A percentile compares a stretch with the other conserved stretches of the same genome.
Evolutionary conservation across 2,329 filamentous ascomycete species (phyloP).

Genomic region (Beauveria sp.): DNA sequence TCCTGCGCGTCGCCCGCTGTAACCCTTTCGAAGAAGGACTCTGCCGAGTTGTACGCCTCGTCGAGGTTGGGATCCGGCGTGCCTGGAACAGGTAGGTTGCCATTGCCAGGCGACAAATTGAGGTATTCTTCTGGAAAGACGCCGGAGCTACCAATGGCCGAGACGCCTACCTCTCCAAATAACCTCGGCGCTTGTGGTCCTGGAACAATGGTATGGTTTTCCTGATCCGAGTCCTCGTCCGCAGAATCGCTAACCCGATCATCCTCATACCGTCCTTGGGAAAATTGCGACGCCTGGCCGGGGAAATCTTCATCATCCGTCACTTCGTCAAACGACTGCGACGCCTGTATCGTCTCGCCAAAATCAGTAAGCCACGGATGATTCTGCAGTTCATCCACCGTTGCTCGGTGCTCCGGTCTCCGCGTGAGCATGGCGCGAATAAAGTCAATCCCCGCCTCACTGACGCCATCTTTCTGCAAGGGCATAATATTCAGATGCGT

Average conservation of each 20-base stretch:
- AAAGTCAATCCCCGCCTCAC: slow-evolving; percentile 63
- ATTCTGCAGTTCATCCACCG: slow-evolving; percentile 58
- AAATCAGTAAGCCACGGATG: slow-evolving; percentile 63
- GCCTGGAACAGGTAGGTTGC: slow-evolving; percentile 32
- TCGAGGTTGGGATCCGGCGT: slow-evolving; percentile 37
- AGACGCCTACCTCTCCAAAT: slow-evolving; percentile 49
- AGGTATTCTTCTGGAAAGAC: slow-evolving; percentile 40
- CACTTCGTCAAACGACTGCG: slow-evolving; percentile 52
- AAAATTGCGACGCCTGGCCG: slow-evolving; percentile 53
- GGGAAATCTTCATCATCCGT: slow-evolving; percentile 52
- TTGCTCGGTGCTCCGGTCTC: slow-evolving; percentile 71
- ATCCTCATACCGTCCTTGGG: slow-evolving; percentile 23
- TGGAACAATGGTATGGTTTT: slow-evolving; percentile 63
- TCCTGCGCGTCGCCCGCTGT: slow-evolving; percentile 18
- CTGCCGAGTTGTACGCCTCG: slow-evolving; percentile 37
- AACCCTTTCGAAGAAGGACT: slow-evolving; percentile 23
- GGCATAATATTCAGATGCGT: slow-evolving; percentile 59
- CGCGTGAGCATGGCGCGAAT: slow-evolving; percentile 71
- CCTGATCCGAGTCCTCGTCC: slow-evolving; percentile 69
- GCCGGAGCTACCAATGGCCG: slow-evolving; percentile 46
- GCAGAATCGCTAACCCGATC: slow-evolving; percentile 36
- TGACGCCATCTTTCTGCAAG: slow-evolving; percentile 51
- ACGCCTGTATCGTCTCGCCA: slow-evolving; percentile 23
- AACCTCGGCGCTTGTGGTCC: slow-evolving; percentile 32
- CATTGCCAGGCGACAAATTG: slow-evolving; percentile 38